Evolutionary conservation across 805 yeast genomes (phyloP).

Genomic region (Pichia rugopelliculosa): DNA sequence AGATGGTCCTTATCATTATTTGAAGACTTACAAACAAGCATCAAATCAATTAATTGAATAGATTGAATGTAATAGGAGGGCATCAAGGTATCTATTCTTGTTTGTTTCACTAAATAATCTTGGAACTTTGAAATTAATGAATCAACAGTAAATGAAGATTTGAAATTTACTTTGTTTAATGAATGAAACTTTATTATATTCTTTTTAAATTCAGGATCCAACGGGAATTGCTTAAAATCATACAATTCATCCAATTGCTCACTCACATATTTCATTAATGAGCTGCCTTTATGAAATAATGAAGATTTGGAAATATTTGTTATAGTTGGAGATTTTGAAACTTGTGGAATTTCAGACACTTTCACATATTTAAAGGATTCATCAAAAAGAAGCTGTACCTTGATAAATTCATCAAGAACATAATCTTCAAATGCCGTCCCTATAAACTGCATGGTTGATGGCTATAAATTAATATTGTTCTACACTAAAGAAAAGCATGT

Average conservation of each 20-base stretch:
- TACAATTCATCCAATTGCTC: conserved; percentile 14
- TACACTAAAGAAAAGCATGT: too few species aligned
- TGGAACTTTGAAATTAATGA: not conserved
- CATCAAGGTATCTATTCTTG: not conserved
- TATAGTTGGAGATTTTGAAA: conserved; percentile 15
- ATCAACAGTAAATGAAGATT: conserved; percentile 12
- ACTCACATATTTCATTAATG: conserved; percentile 18
- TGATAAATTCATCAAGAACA: conserved; percentile 21
- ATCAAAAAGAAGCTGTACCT: conserved; percentile 23
- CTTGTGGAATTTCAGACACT: conserved; percentile 16
- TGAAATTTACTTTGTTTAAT: conserved; percentile 13
- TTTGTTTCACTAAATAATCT: not conserved
- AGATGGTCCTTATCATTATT: conserved; percentile 5
- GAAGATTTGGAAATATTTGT: not conserved
- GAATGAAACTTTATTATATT: conserved; percentile 12
- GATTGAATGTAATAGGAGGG: conserved; percentile 8
- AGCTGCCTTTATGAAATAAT: conserved; percentile 10
- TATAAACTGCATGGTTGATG: conserved; percentile 4
- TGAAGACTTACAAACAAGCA: conserved; percentile 12
- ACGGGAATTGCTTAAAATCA: conserved; percentile 12
- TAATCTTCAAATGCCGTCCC: conserved; percentile 11
- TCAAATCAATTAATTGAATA: conserved; percentile 16
- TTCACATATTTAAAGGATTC: conserved; percentile 12
- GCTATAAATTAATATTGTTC: not conserved
- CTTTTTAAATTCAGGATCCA: conserved; percentile 14